A percentile compares a stretch with the other conserved stretches of the same genome.
phyloP scores from a whole-genome alignment of 179 eudicot genomes.

The Silene vulgaris region DNA sequence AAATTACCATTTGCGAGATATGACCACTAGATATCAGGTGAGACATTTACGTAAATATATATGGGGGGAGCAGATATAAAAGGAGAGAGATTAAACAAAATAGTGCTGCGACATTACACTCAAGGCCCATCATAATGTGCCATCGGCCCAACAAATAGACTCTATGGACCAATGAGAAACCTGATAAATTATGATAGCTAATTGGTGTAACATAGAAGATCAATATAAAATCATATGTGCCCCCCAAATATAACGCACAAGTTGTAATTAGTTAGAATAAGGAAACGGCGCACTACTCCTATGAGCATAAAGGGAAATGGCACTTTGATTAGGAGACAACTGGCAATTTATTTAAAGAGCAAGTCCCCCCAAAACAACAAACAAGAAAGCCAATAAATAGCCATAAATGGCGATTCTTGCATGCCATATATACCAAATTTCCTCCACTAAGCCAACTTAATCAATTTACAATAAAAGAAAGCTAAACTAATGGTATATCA shows the following conservation, averaged over 20 bases:
- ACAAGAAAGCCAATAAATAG: conserved; percentile 3
- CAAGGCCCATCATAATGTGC: neutral
- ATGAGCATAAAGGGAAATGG: neutral
- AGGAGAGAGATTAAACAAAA: neutral
- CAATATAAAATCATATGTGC: neutral
- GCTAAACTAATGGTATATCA: neutral
- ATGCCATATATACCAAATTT: neutral
- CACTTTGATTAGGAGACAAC: neutral
- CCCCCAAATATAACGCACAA: neutral
- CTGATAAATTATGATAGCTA: neutral
- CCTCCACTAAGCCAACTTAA: conserved; percentile 2
- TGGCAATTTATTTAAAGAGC: neutral
- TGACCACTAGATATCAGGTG: neutral
- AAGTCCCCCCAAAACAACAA: neutral
- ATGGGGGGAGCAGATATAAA: neutral
- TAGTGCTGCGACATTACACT: neutral
- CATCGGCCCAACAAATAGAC: neutral
- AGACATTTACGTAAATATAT: neutral
- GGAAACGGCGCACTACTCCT: neutral
- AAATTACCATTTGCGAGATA: no score
- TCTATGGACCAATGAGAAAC: neutral
- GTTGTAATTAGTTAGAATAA: neutral
- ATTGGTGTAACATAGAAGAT: neutral
- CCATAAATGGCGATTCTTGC: neutral
- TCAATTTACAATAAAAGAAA: neutral